Evolutionary conservation across 179 eudicot genomes (phyloP).

Genomic region (Silene noctiflora): DNA sequence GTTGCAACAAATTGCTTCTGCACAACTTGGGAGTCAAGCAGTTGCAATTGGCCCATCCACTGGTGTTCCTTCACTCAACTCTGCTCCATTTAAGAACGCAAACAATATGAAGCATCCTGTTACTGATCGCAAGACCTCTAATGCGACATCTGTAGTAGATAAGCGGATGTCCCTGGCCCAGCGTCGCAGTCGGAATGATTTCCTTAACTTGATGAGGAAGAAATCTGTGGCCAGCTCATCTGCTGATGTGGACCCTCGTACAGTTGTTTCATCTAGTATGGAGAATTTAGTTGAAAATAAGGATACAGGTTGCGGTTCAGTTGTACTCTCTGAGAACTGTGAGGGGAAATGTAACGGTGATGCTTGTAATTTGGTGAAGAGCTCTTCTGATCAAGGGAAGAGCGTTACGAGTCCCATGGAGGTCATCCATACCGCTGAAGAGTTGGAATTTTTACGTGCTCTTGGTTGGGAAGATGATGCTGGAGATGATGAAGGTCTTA

Average conservation of each 20-base stretch:
- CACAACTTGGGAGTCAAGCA: constrained; percentile 40
- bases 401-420: constrained; percentile 28
- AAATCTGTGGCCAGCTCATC: constrained; percentile 50
- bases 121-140: constrained; percentile 38
- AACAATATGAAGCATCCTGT: constrained; percentile 25
- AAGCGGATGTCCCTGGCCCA: constrained; percentile 52
- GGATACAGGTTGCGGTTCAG: constrained; percentile 26
- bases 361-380: constrained; percentile 22
- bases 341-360: constrained; percentile 39
- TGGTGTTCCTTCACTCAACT: constrained; percentile 33
- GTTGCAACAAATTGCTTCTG: constrained; percentile 37
- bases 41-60: constrained; percentile 38
- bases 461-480: constrained; percentile 82
- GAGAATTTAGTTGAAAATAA: constrained; percentile 38
- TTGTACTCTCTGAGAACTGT: constrained; percentile 26
- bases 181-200: constrained; percentile 69
- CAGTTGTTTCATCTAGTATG: constrained; percentile 30
- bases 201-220: constrained; percentile 72
- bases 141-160: constrained; percentile 33
- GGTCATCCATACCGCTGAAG: constrained; percentile 54
- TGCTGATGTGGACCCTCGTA: constrained; percentile 30
- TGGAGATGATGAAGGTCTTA: constrained; percentile 73
- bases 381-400: constrained; percentile 31
- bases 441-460: constrained; percentile 73
- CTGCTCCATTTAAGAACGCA: constrained; percentile 36